Evolutionary conservation across 192 early-diverging fungal genomes (phyloP).

Genomic region (Coemansia sp.): DNA sequence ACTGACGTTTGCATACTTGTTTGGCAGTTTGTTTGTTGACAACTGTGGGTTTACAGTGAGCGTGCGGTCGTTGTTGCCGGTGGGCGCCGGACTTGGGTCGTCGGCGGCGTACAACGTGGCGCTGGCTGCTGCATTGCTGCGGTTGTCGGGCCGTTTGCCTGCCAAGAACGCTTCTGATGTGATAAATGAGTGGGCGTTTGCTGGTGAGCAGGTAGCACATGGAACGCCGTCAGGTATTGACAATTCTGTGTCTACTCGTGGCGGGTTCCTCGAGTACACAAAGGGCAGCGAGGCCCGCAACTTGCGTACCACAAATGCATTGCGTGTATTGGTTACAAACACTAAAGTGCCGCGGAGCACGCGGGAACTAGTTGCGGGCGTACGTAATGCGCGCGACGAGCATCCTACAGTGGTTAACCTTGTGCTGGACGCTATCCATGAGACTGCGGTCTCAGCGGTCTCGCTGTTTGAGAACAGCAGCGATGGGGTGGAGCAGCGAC

Average conservation of each 20-base stretch:
- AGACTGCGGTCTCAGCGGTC: constrained; percentile 50
- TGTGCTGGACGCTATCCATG: constrained; percentile 69
- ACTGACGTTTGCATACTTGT: constrained; percentile 70
- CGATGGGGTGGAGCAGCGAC: constrained; percentile 15
- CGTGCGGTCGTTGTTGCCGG: constrained; percentile 76
- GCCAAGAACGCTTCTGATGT: constrained; percentile 17
- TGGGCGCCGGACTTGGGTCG: constrained; percentile 92
- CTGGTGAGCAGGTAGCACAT: constrained; percentile 92
- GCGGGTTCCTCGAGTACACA: constrained; percentile 74
- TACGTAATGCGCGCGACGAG: constrained; percentile 58
- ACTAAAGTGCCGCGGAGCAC: constrained; percentile 90
- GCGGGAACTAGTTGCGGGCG: constrained; percentile 77
- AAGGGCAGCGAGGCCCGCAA: constrained; percentile 59
- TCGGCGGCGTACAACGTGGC: constrained; percentile 90
- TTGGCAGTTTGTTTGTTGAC: constrained; percentile 36
- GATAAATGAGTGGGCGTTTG: constrained; percentile 90
- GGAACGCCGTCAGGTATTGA: constrained; percentile 95
- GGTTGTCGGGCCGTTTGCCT: constrained; percentile 45
- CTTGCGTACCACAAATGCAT: constrained; percentile 58
- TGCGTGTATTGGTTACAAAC: constrained; percentile 85
- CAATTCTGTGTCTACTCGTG: constrained; percentile 86
- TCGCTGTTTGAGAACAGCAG: constrained; percentile 26
- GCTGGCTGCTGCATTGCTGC: constrained; percentile 74
- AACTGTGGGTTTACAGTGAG: constrained; percentile 57
- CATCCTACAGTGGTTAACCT: constrained; percentile 62